These are phyloP conservation scores for Suillus brevipes DNA, from an alignment of 768 basidiomycete species.

Conservation along the genomic window DNA sequence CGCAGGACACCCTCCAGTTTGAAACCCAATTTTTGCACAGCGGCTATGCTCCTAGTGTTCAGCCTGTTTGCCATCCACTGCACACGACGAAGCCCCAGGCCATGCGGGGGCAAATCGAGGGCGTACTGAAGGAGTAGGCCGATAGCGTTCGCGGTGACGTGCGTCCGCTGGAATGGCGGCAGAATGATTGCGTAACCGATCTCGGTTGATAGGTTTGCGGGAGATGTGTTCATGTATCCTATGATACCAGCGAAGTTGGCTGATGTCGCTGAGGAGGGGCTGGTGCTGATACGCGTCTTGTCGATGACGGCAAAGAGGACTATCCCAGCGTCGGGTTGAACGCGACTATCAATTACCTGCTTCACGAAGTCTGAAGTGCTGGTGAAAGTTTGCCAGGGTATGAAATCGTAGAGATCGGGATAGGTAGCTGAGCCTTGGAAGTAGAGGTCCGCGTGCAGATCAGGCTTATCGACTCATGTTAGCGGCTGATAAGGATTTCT, in stretches of 20 bases:
- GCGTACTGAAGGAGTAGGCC: constrained; percentile 52
- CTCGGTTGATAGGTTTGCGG: constrained; percentile 47
- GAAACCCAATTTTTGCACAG: constrained; percentile 64
- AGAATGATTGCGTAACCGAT: constrained; percentile 56
- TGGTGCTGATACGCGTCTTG: constrained; percentile 34
- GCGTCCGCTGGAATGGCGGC: constrained; percentile 61
- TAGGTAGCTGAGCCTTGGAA: constrained; percentile 34
- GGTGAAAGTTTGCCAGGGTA: constrained; percentile 52
- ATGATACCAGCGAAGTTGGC: constrained; percentile 51
- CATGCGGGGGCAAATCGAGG: constrained; percentile 40
- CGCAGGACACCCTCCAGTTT: constrained; percentile 48
- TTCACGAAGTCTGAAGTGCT: constrained; percentile 37
- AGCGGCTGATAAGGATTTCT: neutral
- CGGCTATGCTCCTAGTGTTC: constrained; percentile 48
- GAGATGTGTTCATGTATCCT: constrained; percentile 47
- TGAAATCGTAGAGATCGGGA: constrained; percentile 45
- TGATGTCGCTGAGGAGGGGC: neutral
- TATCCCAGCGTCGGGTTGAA: constrained; percentile 34
- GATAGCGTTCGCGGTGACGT: constrained; percentile 56
- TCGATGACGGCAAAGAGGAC: constrained; percentile 57
- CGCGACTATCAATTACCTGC: constrained; percentile 35
- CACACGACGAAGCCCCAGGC: constrained; percentile 59
- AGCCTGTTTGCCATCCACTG: constrained; percentile 56
- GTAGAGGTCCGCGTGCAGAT: constrained; percentile 44
- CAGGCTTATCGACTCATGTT: constrained; percentile 34